A percentile compares a stretch with the other conserved stretches of the same genome.
These are phyloP conservation scores for Solanum aculeatissimum DNA, from an alignment of 305 asterid species.

Conservation along the genomic window DNA sequence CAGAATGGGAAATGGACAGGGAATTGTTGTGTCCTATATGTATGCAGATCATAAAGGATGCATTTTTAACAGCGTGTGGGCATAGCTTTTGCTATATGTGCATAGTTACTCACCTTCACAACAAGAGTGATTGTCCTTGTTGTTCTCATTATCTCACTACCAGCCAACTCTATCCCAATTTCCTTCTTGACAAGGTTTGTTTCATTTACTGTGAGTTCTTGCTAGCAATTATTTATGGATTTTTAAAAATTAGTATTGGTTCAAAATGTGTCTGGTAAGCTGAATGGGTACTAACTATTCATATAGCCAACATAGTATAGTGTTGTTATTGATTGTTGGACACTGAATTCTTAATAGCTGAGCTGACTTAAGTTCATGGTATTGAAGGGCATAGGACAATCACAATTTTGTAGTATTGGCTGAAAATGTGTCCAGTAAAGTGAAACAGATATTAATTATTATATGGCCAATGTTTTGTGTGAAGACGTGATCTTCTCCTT, in stretches of 20 bases:
- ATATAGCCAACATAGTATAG: neutral
- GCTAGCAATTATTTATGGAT: neutral
- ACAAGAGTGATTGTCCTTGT: conserved; percentile 66
- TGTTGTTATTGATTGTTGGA: neutral
- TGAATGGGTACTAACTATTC: neutral
- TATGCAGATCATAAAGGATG: conserved; percentile 60
- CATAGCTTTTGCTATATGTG: conserved; percentile 85
- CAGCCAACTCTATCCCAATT: conserved; percentile 55
- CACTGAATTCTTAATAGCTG: neutral
- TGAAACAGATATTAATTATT: neutral
- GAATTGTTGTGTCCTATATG: conserved; percentile 60
- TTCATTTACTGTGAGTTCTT: neutral
- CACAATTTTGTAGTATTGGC: neutral
- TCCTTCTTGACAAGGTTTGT: conserved; percentile 50
- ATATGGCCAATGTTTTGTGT: neutral
- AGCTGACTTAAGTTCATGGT: neutral
- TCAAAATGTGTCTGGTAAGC: neutral
- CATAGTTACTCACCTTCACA: conserved; percentile 63
- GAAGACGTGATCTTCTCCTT: neutral
- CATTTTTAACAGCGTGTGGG: conserved; percentile 59
- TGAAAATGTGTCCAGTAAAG: neutral
- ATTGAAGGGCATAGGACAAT: neutral
- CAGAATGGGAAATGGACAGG: conserved; percentile 27
- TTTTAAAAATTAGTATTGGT: neutral
- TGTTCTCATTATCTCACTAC: conserved; percentile 47